These are phyloP conservation scores for Thraustochytrium sp. DNA, from an alignment of 352 stramenopile genomes.

Conservation along the genomic window DNA sequence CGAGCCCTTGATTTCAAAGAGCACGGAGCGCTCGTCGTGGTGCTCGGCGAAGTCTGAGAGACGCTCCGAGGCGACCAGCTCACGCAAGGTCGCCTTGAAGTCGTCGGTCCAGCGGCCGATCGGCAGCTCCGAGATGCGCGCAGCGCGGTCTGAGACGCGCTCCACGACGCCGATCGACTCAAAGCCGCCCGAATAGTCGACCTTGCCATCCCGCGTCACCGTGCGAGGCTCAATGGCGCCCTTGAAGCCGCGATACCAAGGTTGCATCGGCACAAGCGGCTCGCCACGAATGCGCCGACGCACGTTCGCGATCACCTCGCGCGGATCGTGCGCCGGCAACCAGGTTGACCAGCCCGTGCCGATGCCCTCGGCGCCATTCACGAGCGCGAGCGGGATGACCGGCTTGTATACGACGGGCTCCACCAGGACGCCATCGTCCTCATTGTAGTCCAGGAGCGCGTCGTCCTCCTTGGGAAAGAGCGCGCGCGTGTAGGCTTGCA, in stretches of 20 bases:
- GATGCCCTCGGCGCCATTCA: constrained; percentile 98
- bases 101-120: constrained; percentile 96
- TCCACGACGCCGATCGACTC: background rate
- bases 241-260: constrained; percentile 90
- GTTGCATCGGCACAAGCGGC: constrained; percentile 70
- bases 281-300: constrained; percentile 65
- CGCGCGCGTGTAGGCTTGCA: constrained; percentile 87
- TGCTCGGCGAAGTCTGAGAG: constrained; percentile 88
- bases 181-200: background rate
- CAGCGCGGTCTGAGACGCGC: background rate
- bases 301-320: constrained; percentile 92
- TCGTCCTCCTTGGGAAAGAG: constrained; percentile 98
- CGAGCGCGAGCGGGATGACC: constrained; percentile 87
- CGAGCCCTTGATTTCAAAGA: constrained; percentile 66
- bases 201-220: background rate
- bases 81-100: constrained; percentile 95
- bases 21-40: constrained; percentile 85
- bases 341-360: constrained; percentile 94
- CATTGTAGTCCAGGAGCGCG: constrained; percentile 86
- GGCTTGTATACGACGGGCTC: constrained; percentile 96
- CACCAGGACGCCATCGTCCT: constrained; percentile 95
- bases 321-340: constrained; percentile 88
- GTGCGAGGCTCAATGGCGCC: constrained; percentile 69
- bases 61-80: constrained; percentile 60
- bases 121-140: constrained; percentile 84